Evolutionary conservation across 2,329 filamentous ascomycete genomes (phyloP).

Genomic region (Beauveria medogensis): DNA sequence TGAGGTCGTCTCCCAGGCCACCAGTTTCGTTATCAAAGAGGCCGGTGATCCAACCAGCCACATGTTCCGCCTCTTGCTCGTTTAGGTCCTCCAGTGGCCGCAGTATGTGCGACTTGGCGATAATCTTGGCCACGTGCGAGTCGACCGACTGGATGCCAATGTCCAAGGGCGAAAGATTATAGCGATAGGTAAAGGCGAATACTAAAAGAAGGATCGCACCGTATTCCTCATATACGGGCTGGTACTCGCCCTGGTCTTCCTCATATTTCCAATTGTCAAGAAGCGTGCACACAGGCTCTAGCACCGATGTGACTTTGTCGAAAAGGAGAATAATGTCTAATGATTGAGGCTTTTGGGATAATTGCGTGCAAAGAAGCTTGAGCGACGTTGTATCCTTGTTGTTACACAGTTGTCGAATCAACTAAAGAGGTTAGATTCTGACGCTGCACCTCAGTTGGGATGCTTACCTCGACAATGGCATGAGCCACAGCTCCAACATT

Average conservation of each 20-base stretch:
- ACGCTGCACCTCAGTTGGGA: neutral
- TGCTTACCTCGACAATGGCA: constrained; percentile 61
- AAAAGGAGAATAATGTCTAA: constrained; percentile 73
- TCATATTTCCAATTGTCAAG: constrained; percentile 76
- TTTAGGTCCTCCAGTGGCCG: constrained; percentile 52
- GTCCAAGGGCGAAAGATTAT: constrained; percentile 56
- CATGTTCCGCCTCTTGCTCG: constrained; percentile 54
- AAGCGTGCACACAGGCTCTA: constrained; percentile 66
- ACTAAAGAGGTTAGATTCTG: constrained; percentile 31
- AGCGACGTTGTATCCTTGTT: constrained; percentile 75
- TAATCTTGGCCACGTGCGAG: constrained; percentile 61
- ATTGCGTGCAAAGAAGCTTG: constrained; percentile 61
- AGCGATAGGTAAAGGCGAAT: constrained; percentile 67
- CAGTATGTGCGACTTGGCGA: constrained; percentile 51
- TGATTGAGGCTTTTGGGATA: constrained; percentile 64
- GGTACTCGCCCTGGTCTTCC: constrained; percentile 75
- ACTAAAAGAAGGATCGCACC: constrained; percentile 67
- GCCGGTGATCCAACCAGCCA: constrained; percentile 68
- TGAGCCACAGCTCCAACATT: constrained; percentile 81
- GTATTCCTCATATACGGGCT: constrained; percentile 81
- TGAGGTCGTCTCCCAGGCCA: constrained; percentile 69
- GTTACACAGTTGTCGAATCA: constrained; percentile 59
- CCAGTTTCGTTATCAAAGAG: constrained; percentile 68
- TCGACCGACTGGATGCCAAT: constrained; percentile 51
- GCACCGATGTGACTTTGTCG: constrained; percentile 58